A percentile compares a stretch with the other conserved stretches of the same genome.
Conservation (phyloP, 1,284 basidiomycete species). For the Fistulinella cinereoalba region DNA sequence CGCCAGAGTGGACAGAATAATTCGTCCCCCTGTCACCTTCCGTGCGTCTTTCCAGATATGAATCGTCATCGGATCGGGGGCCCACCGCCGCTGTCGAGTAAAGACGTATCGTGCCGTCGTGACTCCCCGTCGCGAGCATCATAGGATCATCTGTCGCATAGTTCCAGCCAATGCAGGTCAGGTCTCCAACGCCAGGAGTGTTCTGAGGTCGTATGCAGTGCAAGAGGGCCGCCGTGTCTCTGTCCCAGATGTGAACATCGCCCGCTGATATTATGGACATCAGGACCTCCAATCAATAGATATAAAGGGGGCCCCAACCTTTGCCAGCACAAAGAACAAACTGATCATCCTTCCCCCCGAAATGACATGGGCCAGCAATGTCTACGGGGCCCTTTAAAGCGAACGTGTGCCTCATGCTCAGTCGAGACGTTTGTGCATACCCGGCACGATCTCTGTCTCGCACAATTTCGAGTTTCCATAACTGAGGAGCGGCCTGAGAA, state of each 20-base stretch:
- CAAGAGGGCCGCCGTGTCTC: conserved; percentile 64
- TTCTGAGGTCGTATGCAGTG: conserved; percentile 59
- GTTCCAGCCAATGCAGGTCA: conserved; percentile 79
- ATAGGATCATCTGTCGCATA: conserved; percentile 58
- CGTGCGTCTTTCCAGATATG: conserved; percentile 26
- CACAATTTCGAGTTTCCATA: conserved; percentile 71
- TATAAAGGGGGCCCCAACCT: conserved; percentile 40
- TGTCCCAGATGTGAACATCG: conserved; percentile 83
- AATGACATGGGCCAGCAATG: conserved; percentile 75
- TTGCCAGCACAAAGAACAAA: conserved; percentile 74
- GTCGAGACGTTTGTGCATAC: no score
- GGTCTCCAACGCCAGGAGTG: conserved; percentile 46
- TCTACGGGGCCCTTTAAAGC: conserved; percentile 67
- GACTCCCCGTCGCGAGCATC: conserved; percentile 77
- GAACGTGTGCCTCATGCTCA: conserved; percentile 63
- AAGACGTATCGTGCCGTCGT: conserved; percentile 68
- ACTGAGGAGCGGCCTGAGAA: conserved; percentile 65
- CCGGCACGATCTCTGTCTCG: no score
- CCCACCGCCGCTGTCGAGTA: conserved; percentile 48
- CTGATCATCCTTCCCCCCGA: conserved; percentile 72
- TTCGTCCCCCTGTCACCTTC: conserved; percentile 27
- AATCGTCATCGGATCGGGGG: conserved; percentile 21
- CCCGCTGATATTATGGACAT: conserved; percentile 47
- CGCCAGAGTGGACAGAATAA: conserved; percentile 31
- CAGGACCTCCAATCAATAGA: background rate